phyloP scores from a whole-genome alignment of 257 asterid species.

The Osmanthus fragrans region DNA sequence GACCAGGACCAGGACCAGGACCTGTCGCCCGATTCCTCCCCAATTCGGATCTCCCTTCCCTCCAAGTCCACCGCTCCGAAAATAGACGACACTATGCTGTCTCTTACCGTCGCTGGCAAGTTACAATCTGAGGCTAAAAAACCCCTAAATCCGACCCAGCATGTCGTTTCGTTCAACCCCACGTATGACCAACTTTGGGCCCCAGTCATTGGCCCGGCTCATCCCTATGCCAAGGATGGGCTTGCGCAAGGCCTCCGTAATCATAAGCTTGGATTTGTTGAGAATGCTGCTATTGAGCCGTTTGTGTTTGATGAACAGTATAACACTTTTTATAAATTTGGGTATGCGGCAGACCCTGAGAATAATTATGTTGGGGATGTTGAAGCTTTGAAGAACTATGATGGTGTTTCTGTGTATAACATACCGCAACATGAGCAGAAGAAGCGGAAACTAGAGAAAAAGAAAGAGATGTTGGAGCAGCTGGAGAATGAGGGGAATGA shows the following conservation, averaged over 20 bases:
- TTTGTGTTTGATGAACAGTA: slow-evolving; percentile 97
- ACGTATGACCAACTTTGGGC: slow-evolving; percentile 97
- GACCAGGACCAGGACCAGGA: neutral
- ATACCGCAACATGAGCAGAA: slow-evolving; percentile 83
- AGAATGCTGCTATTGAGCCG: slow-evolving; percentile 70
- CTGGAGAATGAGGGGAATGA: slow-evolving; percentile 40
- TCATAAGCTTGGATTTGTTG: slow-evolving; percentile 94
- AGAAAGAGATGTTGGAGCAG: slow-evolving; percentile 70
- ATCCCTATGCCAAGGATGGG: slow-evolving; percentile 95
- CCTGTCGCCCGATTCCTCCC: slow-evolving; percentile 72
- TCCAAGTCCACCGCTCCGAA: slow-evolving; percentile 87
- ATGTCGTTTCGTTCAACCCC: slow-evolving; percentile 84
- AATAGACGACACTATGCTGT: slow-evolving; percentile 88
- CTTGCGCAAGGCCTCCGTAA: slow-evolving; percentile 95
- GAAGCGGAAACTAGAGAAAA: slow-evolving; percentile 75
- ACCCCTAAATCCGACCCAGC: slow-evolving; percentile 92
- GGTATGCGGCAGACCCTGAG: slow-evolving; percentile 94
- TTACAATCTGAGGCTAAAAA: slow-evolving; percentile 46
- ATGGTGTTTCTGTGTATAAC: slow-evolving; percentile 78
- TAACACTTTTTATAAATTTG: slow-evolving; percentile 82
- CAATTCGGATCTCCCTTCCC: slow-evolving; percentile 62
- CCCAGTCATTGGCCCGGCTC: slow-evolving; percentile 89
- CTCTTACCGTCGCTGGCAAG: slow-evolving; percentile 75
- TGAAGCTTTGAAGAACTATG: slow-evolving; percentile 51
- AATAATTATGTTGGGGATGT: slow-evolving; percentile 75